These are phyloP conservation scores for Backusella sp. DNA, from an alignment of 192 early-diverging fungal genomes.

Conservation along the genomic window DNA sequence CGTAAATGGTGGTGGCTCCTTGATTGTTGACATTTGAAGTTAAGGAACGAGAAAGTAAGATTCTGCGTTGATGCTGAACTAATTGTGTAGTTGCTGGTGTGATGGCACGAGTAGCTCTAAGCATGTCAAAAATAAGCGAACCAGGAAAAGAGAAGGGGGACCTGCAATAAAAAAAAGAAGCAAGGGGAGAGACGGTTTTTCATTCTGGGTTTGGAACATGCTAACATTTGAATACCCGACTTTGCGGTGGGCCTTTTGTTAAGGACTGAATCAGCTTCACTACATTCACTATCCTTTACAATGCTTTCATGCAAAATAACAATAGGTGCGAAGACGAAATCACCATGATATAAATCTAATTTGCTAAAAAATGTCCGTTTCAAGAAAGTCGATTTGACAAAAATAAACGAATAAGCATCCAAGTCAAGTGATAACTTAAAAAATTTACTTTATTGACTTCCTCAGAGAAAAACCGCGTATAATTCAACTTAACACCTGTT, in stretches of 20 bases:
- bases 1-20: slow-evolving; percentile 37
- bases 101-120: neutral
- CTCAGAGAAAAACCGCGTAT: neutral
- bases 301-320: too few species aligned
- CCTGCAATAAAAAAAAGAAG: neutral
- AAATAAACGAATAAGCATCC: neutral
- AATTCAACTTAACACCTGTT: neutral
- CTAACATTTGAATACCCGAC: neutral
- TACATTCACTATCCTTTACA: too few species aligned
- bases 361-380: neutral
- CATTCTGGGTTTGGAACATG: neutral
- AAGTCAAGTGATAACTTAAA: neutral
- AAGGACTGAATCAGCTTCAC: too few species aligned
- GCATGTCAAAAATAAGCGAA: slow-evolving; percentile 1
- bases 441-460: neutral
- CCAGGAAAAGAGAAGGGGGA: neutral
- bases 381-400: neutral
- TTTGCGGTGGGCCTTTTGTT: too few species aligned
- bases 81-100: neutral
- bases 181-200: neutral
- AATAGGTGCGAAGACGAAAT: too few species aligned
- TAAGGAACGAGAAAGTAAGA: neutral
- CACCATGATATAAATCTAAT: neutral
- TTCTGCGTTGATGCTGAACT: neutral
- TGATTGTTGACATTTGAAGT: neutral